Evolutionary conservation across 108 stramenopile genomes (phyloP).

Genomic region (Discostella stelligeroides): DNA sequence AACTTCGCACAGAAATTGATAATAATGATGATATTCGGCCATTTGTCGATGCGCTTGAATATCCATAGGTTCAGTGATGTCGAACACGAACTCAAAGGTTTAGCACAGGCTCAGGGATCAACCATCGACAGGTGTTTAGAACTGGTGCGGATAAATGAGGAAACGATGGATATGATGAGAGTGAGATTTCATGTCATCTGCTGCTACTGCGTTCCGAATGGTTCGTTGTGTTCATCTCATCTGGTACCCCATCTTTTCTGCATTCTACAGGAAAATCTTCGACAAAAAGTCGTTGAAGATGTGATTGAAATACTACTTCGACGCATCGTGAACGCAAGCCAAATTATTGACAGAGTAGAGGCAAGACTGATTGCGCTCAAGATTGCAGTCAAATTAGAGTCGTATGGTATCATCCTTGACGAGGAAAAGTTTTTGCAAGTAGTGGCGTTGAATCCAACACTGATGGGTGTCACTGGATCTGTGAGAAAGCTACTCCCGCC

Average conservation of each 20-base stretch:
- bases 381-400: constrained; percentile 51
- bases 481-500: constrained; percentile 34
- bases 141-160: constrained; percentile 35
- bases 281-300: constrained; percentile 42
- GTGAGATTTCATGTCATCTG: constrained; percentile 8
- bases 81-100: constrained; percentile 17
- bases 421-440: constrained; percentile 45
- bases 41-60: background rate
- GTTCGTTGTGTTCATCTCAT: too few species aligned
- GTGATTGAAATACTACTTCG: constrained; percentile 25
- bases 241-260: too few species aligned
- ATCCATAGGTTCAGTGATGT: constrained; percentile 25
- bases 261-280: constrained; percentile 28
- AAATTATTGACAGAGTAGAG: constrained; percentile 36
- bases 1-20: too few species aligned
- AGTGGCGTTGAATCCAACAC: constrained; percentile 34
- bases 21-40: background rate
- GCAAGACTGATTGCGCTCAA: constrained; percentile 40
- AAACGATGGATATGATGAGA: constrained; percentile 38
- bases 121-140: constrained; percentile 17
- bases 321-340: background rate
- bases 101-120: constrained; percentile 18
- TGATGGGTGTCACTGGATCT: constrained; percentile 24
- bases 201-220: too few species aligned
- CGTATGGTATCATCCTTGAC: constrained; percentile 40